Conservation (phyloP, 352 stramenopile genomes). For the Phytopythium vexans region DNA sequence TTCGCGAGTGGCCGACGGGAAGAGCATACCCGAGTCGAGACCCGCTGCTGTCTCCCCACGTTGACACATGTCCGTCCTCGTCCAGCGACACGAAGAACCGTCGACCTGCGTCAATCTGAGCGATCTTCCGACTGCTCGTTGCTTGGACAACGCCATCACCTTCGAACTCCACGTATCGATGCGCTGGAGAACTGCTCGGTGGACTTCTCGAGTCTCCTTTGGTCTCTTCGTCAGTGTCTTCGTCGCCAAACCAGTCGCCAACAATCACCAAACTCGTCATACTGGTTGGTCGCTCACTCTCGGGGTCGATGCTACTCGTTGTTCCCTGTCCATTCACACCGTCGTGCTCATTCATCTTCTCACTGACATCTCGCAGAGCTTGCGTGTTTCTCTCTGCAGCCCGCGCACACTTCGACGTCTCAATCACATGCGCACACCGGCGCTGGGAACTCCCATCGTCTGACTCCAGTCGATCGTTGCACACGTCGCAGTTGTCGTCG, state of each 20-base stretch:
- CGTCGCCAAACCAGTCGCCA: slow-evolving; percentile 41
- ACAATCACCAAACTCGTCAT: slow-evolving; percentile 22
- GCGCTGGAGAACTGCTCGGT: neutral
- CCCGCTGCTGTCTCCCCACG: slow-evolving; percentile 64
- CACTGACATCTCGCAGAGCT: slow-evolving; percentile 3
- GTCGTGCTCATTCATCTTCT: neutral
- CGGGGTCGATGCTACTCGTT: neutral
- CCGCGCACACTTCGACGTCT: slow-evolving; percentile 20
- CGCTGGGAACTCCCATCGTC: neutral
- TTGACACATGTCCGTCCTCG: slow-evolving; percentile 38
- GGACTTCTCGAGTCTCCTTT: neutral
- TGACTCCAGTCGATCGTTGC: neutral
- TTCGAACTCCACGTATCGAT: slow-evolving; percentile 14
- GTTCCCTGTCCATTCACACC: too few relatives aligned
- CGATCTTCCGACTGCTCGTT: slow-evolving; percentile 14
- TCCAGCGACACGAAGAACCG: slow-evolving; percentile 56
- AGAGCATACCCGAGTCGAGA: slow-evolving; percentile 52
- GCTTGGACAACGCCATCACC: slow-evolving; percentile 3
- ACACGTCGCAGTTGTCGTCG: slow-evolving; percentile 20
- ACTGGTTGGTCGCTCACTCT: neutral
- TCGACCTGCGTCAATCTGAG: slow-evolving; percentile 40
- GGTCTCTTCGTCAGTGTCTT: slow-evolving; percentile 6
- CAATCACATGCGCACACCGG: slow-evolving; percentile 17
- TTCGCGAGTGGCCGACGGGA: slow-evolving; percentile 38
- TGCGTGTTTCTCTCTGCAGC: slow-evolving; percentile 18